phyloP scores from a whole-genome alignment of 257 asterid genomes.

The Gentiana dahurica region DNA sequence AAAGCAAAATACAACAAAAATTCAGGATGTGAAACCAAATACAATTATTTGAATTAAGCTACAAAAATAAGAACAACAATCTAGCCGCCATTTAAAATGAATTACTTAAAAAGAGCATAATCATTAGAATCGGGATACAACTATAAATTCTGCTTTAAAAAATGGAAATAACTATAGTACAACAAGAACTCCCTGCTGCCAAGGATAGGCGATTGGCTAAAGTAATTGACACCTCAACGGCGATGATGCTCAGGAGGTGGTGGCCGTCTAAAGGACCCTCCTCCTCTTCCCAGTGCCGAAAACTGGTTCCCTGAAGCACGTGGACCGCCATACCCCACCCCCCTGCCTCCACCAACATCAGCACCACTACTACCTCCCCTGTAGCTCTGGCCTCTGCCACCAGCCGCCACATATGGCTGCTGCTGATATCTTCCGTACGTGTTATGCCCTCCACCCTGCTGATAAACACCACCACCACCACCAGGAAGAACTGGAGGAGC shows the following conservation, averaged over 20 bases:
- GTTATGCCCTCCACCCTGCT: constrained; percentile 36
- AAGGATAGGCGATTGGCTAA: not conserved
- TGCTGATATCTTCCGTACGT: constrained; percentile 23
- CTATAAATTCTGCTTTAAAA: no score
- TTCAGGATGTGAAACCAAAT: no score
- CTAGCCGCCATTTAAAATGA: no score
- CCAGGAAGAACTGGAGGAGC: constrained; percentile 21
- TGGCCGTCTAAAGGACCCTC: constrained; percentile 56
- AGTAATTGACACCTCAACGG: constrained; percentile 18
- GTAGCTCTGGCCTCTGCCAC: constrained; percentile 17
- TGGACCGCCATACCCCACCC: constrained; percentile 36
- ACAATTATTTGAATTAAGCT: no score
- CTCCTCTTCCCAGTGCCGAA: constrained; percentile 51
- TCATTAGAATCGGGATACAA: no score
- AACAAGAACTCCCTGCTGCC: constrained; percentile 12
- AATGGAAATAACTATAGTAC: constrained; percentile 11
- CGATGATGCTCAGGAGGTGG: constrained; percentile 46
- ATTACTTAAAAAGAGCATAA: no score
- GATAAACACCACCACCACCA: constrained; percentile 22
- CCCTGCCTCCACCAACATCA: constrained; percentile 30
- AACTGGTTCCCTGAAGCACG: constrained; percentile 48
- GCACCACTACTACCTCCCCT: constrained; percentile 25
- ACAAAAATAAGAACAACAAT: no score
- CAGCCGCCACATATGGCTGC: constrained; percentile 16
- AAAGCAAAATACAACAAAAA: no score